Conservation (phyloP, 805 yeast species). For the Saturnispora gosingensis region DNA sequence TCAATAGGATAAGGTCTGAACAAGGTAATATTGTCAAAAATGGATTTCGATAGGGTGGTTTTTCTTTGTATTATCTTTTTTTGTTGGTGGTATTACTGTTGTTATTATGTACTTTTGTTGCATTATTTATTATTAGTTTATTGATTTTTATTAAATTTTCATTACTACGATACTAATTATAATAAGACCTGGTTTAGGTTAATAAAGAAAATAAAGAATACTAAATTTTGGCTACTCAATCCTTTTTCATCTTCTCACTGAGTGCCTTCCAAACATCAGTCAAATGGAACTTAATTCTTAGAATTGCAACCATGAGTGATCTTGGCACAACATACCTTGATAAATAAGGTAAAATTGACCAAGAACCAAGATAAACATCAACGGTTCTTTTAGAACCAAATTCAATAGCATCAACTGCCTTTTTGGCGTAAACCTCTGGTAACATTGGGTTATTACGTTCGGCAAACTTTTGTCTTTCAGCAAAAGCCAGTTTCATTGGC, state of each 20-base stretch:
- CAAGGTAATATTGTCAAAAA: background rate
- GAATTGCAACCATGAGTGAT: conserved; percentile 20
- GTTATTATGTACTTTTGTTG: background rate
- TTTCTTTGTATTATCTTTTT: background rate
- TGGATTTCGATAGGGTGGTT: background rate
- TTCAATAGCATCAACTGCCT: conserved; percentile 44
- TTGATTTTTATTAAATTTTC: background rate
- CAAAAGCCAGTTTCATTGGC: conserved; percentile 42
- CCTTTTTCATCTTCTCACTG: conserved; percentile 10
- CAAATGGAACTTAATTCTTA: conserved; percentile 29
- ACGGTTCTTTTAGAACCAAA: conserved; percentile 30
- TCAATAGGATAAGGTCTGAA: background rate
- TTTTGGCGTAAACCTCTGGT: conserved; percentile 47
- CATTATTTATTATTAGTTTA: background rate
- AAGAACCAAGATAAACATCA: conserved; percentile 49
- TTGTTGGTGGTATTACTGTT: background rate
- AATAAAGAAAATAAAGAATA: background rate
- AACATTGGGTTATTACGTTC: conserved; percentile 48
- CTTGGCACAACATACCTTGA: conserved; percentile 21
- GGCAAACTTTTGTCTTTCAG: conserved; percentile 49
- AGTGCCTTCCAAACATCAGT: conserved; percentile 27
- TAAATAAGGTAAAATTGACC: conserved; percentile 18
- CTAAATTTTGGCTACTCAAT: background rate
- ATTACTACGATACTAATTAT: background rate
- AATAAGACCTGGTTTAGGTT: background rate